Base-by-base conservation (phyloP, 345 rosid species). In the Eucalyptus polybractea region DNA sequence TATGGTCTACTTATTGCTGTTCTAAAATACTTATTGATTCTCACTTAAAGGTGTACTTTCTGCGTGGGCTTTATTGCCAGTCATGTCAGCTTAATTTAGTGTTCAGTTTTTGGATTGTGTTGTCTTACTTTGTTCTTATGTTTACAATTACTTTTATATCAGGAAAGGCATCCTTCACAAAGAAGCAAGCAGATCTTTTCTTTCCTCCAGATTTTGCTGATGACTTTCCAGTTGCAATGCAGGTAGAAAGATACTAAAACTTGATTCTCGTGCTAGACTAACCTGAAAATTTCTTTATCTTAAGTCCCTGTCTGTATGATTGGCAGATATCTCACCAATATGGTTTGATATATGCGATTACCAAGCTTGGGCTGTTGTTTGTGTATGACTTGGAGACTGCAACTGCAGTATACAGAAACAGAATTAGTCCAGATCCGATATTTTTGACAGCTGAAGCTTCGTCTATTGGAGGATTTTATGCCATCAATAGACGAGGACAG, bases 211-310 rank as follows among this genome's bases (percentile, higher is more conserved):
- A 98, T 93, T 98, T 98, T 93, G 97, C 96, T 27, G 99, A 98
- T 91, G 99, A 98, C 91, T 98, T 98, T 90, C 99, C 99, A 65
- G 99, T 98, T 49, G 99, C 99, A 44, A 98, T 98, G 99, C 99
- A 98, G 99, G 99, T 98, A 89, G 86, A 33, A 45, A 80, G 42
- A 86, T 89, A 90, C 87, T 65, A 49, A 65, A 87, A 76, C 27
- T 88, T 89, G 67, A 53, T 76, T 29, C 50, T 53, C 53, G 72
- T 58, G 69, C 76, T 53, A 17, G 80, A 19, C 89, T 69, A 31
- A 51, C 54, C n/a, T 4, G 8, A 67, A 47, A 49, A 19, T 81
- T 47, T 54, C 86, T 89, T 65, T 24, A 7, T 88, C 33, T 87
- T 88, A 51, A 80, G 87, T 54, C 29, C 10, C 45, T 62, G 49